A percentile compares a stretch with the other conserved stretches of the same genome.
These are phyloP conservation scores for Trametes elegans DNA, from an alignment of 768 basidiomycete genomes.

Conservation along the genomic window DNA sequence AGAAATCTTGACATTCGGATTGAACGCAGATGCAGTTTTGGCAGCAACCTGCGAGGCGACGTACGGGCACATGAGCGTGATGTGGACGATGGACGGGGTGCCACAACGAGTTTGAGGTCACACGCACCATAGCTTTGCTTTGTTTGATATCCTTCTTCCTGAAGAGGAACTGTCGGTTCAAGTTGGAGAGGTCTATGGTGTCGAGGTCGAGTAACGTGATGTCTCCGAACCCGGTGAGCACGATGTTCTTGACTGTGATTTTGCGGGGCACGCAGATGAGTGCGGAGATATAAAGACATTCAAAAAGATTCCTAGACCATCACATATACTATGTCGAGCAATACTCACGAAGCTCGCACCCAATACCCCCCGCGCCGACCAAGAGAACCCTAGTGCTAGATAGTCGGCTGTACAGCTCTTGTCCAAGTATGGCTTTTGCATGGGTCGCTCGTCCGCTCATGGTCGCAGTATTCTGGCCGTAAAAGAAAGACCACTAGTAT, in stretches of 20 bases:
- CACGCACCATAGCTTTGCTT: conserved; percentile 85
- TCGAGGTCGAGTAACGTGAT: conserved; percentile 95
- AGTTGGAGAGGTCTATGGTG: conserved; percentile 96
- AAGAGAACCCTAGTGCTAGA: conserved; percentile 71
- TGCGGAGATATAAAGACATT: not conserved
- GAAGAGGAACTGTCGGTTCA: conserved; percentile 97
- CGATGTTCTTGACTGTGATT: conserved; percentile 86
- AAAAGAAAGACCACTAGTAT: not conserved
- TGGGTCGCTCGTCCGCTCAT: conserved; percentile 47
- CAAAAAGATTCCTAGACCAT: not conserved
- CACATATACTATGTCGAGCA: not conserved
- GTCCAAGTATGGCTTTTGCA: conserved; percentile 77
- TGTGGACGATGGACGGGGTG: not conserved
- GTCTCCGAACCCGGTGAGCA: conserved; percentile 87
- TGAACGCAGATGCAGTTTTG: conserved; percentile 78
- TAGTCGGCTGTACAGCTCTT: conserved; percentile 60
- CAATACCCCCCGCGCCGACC: conserved; percentile 96
- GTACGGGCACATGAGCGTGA: not conserved
- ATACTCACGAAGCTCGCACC: conserved; percentile 86
- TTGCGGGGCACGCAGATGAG: not conserved
- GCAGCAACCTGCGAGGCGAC: conserved; percentile 64
- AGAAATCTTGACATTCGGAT: conserved; percentile 81
- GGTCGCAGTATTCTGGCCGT: not conserved
- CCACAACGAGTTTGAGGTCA: not conserved
- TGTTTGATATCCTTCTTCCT: conserved; percentile 96